Evolutionary conservation across 768 basidiomycete species (phyloP).

Genomic region (Infundibulicybe gibba): DNA sequence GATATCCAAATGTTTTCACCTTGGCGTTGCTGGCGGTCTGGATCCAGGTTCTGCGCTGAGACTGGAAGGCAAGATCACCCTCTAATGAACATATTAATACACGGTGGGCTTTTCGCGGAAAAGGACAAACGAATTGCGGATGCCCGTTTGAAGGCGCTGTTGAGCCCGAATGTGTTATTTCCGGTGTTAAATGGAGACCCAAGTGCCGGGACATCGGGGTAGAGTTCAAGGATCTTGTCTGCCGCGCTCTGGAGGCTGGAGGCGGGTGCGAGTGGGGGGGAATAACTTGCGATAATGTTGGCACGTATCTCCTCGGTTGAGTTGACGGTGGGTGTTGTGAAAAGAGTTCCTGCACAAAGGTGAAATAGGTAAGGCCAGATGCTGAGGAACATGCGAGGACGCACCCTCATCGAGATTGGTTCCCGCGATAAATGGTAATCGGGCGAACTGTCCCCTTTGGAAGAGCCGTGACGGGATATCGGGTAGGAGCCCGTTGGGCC

Average conservation of each 20-base stretch:
- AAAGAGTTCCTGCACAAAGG: conserved; percentile 26
- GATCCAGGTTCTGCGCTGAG: conserved; percentile 33
- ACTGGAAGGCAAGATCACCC: conserved; percentile 35
- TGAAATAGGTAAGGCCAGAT: neutral
- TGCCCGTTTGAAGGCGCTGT: conserved; percentile 26
- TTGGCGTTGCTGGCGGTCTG: conserved; percentile 32
- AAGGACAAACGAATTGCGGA: conserved; percentile 13
- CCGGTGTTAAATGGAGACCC: conserved; percentile 43
- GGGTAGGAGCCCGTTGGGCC: conserved; percentile 32
- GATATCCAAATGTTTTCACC: conserved; percentile 35
- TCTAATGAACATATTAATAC: conserved; percentile 9
- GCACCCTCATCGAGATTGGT: conserved; percentile 45
- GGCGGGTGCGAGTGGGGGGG: conserved; percentile 13
- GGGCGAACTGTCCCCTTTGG: conserved; percentile 19
- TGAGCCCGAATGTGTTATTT: conserved; percentile 35
- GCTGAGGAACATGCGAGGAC: neutral
- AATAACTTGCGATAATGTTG: conserved; percentile 17
- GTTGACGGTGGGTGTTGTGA: conserved; percentile 20
- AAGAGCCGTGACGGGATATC: conserved; percentile 32
- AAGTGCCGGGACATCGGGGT: conserved; percentile 34
- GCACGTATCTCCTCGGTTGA: conserved; percentile 21
- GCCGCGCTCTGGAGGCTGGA: conserved; percentile 15
- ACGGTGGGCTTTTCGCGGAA: neutral
- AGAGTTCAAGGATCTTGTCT: conserved; percentile 23
- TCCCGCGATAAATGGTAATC: conserved; percentile 42